Conservation (phyloP, 306 rosid species). For the Sindora glabra region DNA sequence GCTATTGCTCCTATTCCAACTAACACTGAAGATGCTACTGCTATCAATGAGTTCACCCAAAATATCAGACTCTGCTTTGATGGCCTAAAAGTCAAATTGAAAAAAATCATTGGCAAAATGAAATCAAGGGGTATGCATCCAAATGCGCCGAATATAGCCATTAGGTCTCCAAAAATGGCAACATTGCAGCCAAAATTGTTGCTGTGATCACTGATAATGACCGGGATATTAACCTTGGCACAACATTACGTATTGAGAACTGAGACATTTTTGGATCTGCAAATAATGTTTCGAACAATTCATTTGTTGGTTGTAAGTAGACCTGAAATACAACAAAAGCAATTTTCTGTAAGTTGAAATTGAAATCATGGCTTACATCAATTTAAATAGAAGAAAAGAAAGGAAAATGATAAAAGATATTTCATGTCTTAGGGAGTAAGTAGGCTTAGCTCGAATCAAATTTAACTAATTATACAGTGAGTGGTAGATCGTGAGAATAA, state of each 20-base stretch:
- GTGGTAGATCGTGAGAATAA: no score
- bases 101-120: conserved; percentile 75
- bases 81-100: conserved; percentile 69
- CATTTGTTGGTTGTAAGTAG: conserved; percentile 83
- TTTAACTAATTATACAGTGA: no score
- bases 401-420: no score
- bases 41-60: conserved; percentile 62
- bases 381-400: background rate
- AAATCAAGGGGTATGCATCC: conserved; percentile 76
- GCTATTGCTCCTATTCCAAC: conserved; percentile 63
- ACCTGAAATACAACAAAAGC: conserved; percentile 31
- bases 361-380: background rate
- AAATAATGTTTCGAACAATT: conserved; percentile 52
- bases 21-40: conserved; percentile 35
- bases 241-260: conserved; percentile 50
- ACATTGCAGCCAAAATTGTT: conserved; percentile 62
- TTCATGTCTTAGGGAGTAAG: no score
- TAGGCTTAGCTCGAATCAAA: no score
- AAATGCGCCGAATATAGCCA: conserved; percentile 73
- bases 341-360: background rate
- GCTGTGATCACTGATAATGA: conserved; percentile 56
- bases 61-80: conserved; percentile 39
- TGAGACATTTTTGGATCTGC: conserved; percentile 59
- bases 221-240: conserved; percentile 53
- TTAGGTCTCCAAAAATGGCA: conserved; percentile 77